Conservation (phyloP, 805 yeast species). For the Cyberlindnera saturnus region DNA sequence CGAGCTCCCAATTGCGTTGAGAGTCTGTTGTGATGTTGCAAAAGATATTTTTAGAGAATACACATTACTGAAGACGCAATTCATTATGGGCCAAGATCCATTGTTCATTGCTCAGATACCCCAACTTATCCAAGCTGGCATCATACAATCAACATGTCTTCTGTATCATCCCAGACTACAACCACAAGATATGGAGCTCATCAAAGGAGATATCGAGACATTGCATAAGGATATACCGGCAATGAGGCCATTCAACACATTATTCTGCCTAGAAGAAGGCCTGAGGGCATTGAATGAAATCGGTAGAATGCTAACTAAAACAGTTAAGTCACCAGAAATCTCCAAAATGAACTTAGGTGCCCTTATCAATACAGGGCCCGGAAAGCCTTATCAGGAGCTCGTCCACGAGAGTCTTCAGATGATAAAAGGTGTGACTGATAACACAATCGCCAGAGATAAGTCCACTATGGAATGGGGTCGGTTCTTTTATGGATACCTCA, state of each 20-base stretch:
- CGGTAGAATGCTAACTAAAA: too few relatives aligned
- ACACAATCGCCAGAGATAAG: too few relatives aligned
- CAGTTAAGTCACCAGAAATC: too few relatives aligned
- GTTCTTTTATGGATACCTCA: too few relatives aligned
- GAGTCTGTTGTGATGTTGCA: conserved; percentile 1
- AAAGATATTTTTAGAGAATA: conserved; percentile 3
- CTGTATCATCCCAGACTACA: background rate
- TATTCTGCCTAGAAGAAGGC: too few relatives aligned
- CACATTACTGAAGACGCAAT: conserved; percentile 5
- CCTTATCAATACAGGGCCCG: too few relatives aligned
- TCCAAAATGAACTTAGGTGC: too few relatives aligned
- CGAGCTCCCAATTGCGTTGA: conserved; percentile 6
- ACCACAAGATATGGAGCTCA: background rate
- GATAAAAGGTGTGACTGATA: too few relatives aligned
- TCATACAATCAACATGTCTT: conserved; percentile 3
- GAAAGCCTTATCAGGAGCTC: too few relatives aligned
- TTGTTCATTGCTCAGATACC: conserved; percentile 8
- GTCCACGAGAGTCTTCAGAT: too few relatives aligned
- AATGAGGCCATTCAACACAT: background rate
- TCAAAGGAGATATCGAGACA: background rate
- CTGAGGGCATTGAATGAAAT: too few relatives aligned
- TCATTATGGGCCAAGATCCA: conserved; percentile 13
- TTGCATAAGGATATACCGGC: background rate
- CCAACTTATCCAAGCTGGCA: conserved; percentile 2
- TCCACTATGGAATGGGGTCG: too few relatives aligned